Base-by-base conservation (phyloP, 768 basidiomycete genomes). In the Suillus fuscotomentosus region DNA sequence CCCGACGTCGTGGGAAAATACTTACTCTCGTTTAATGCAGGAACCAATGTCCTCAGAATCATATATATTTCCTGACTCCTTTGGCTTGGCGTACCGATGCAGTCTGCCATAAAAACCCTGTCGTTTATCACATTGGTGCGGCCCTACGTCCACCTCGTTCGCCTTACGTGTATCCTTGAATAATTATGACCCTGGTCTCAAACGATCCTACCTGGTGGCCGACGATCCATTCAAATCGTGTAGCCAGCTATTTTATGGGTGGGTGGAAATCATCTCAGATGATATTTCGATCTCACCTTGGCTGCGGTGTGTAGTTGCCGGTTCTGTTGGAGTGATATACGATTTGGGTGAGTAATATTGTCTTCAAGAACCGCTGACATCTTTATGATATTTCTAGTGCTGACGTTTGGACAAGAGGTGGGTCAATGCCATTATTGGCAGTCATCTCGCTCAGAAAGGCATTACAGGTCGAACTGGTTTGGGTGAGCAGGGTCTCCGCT, bases 1-100 rank as follows among this genome's bases (percentile, higher is more conserved):
- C n/a, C 45, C 48, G 50, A 50, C 7, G 24, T 53, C 51, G 51
- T 31, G 51, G 27, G 51, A 53, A 53, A 27, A 17, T 31, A 53
- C 17, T 31, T 53, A 31, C 27, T 53, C 15, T 9, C 9, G 51
- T 53, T 53, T 53, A 53, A 53, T 53, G 27, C 51, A 53, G 51
- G 51, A 53, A 53, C 51, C 27, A 27, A 50, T 50, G 51, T 53
- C 51, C 27, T 53, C 51, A 53, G 51, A 53, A 53, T 53, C 51
- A 53, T 53, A 50, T 50, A 13, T 24, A 31, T 31, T 17, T 10
- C 14, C 27, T 17, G 15, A 51, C 51, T 10, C 17, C 27, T 50
- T 8, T 8, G 51, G 31, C 15, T 27, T 27, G 24, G 24, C 50
- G 15, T 27, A 51, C 50, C 17, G 9, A 10, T 24, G 2, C 22